Evolutionary conservation across 2,329 filamentous ascomycete species (phyloP).

Genomic region (Knufia petricola): DNA sequence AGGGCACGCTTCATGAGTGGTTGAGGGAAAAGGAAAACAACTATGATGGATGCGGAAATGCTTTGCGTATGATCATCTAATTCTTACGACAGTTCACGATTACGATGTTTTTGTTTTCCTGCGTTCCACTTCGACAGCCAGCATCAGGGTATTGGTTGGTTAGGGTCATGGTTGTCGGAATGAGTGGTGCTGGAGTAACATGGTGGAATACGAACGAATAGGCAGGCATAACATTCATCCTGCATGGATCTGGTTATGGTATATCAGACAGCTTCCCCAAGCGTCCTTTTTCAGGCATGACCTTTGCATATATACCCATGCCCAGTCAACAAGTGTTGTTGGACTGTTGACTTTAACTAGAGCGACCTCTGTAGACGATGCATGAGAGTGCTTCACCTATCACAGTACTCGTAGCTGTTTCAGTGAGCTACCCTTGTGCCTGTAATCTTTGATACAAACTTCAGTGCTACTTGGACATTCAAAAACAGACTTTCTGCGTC

Average conservation of each 20-base stretch:
- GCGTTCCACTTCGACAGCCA: neutral
- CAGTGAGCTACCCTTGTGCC: too few species aligned
- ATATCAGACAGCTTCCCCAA: neutral
- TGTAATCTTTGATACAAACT: too few species aligned
- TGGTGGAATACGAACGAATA: neutral
- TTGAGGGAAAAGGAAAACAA: neutral
- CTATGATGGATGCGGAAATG: neutral
- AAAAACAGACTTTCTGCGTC: too few species aligned
- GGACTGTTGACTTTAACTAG: neutral
- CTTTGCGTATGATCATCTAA: neutral
- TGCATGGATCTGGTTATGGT: neutral
- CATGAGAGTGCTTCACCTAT: too few species aligned
- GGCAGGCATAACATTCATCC: neutral
- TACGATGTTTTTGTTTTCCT: slow-evolving; percentile 1
- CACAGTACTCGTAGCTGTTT: too few species aligned
- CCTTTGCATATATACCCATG: neutral
- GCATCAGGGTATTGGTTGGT: too few species aligned
- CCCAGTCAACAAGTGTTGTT: neutral
- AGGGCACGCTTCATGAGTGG: neutral
- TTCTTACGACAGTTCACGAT: neutral
- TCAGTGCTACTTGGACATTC: too few species aligned
- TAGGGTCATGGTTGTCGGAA: too few species aligned
- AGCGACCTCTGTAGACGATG: neutral
- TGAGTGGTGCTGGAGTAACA: neutral
- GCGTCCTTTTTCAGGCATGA: neutral